Base-by-base conservation (phyloP, 2,329 filamentous ascomycete species). In the Paecilomyces formosus region DNA sequence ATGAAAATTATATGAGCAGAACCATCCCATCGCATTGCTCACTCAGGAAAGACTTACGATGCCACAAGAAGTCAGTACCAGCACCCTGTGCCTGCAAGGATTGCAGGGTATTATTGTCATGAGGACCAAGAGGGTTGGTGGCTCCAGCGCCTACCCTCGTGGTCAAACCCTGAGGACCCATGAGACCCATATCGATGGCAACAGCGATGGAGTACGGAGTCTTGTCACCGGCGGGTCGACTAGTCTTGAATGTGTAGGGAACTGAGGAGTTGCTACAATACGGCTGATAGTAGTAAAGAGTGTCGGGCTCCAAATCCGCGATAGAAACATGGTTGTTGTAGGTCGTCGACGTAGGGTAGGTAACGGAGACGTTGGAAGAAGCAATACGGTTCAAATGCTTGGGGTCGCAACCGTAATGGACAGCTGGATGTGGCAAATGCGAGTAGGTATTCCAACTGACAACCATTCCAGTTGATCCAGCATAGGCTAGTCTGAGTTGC, bases 391-490 rank as follows among this genome's bases (percentile, higher is more conserved):
- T 56, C 24, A 74, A 61, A 13, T 58, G 49, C 54, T 67, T 58
- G 22, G 56, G 57, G 15, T 61, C 61, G 26, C 61, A 54, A 8
- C 72, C 71, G 54, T 68, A 74, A 30, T 60, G 55, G 24, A 75
- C 72, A n/a, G 60, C 62, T 4, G 72, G 72, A 11, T 52, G 55
- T 5, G 55, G 26, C 30, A 72, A 54, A 26, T 69, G 60, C n/a
- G 64, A 55, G 52, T 69, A 66, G 3, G 71, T 75, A 58, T 74
- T 74, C 72, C 71, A 74, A 39, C 63, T 64, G 11, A 66, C 60
- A 18, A 56, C 57, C 62, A 65, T 65, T 33, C 61, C 61, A 22
- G 24, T 53, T n/a, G 60, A 39, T 28, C 63, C 63, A 4, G 62
- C 59, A 56, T 66, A 66, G 18, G 63, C 63, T 26, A 65, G 35